phyloP scores from a whole-genome alignment of 768 basidiomycete species.

The Rhizopogon vesiculosus region DNA sequence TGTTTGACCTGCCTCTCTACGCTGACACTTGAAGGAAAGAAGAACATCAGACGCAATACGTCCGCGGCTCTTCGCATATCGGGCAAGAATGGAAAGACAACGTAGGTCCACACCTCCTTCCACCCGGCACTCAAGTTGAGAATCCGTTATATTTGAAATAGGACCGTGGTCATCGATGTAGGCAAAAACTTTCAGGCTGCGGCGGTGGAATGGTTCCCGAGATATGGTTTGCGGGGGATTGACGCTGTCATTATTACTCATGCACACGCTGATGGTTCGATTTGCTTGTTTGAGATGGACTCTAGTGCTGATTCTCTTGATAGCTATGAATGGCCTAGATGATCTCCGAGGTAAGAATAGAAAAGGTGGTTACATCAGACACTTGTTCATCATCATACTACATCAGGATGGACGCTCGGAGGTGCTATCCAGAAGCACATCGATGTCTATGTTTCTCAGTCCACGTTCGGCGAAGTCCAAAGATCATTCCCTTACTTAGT shows the following conservation, averaged over 20 bases:
- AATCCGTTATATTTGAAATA: constrained; percentile 20
- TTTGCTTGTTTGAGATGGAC: neutral
- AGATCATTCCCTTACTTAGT: constrained; percentile 81
- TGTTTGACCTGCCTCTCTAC: constrained; percentile 71
- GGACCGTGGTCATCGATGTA: constrained; percentile 78
- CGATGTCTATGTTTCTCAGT: constrained; percentile 66
- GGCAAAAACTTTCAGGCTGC: constrained; percentile 77
- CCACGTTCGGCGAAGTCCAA: constrained; percentile 63
- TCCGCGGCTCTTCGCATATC: constrained; percentile 56
- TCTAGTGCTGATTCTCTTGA: constrained; percentile 2
- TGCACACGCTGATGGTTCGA: constrained; percentile 74
- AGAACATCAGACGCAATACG: constrained; percentile 83
- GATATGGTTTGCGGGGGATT: constrained; percentile 66
- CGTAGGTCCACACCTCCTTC: constrained; percentile 38
- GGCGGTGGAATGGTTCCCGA: constrained; percentile 57
- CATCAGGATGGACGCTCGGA: constrained; percentile 67
- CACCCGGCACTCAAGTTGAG: neutral
- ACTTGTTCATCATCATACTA: neutral
- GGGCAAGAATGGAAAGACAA: constrained; percentile 34
- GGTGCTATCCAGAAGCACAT: constrained; percentile 64
- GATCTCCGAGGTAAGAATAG: constrained; percentile 66
- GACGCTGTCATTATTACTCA: constrained; percentile 82
- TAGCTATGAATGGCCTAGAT: constrained; percentile 87
- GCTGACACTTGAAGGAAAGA: constrained; percentile 65
- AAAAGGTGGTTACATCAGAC: neutral